These are phyloP conservation scores for Scedosporium aurantiacum DNA, from an alignment of 2,329 filamentous ascomycete species.

Conservation along the genomic window DNA sequence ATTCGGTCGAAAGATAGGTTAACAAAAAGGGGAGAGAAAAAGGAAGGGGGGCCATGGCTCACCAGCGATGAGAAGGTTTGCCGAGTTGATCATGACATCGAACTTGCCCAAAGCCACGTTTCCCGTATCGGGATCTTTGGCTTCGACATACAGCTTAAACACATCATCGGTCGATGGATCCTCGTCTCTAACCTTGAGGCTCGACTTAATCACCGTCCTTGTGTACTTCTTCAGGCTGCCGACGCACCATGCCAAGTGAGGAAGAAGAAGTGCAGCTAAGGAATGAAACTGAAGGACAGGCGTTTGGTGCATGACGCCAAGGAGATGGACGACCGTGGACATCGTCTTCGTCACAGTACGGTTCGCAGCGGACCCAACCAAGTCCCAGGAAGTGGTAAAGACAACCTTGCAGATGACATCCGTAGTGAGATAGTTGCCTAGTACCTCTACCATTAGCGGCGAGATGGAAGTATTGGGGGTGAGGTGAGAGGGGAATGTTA, in stretches of 20 bases:
- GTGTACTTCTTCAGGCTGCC: not conserved
- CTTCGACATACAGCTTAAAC: conserved; percentile 33
- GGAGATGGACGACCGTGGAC: not conserved
- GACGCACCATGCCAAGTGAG: conserved; percentile 1
- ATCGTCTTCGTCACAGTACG: not conserved
- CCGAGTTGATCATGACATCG: conserved; percentile 29
- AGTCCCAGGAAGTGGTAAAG: conserved; percentile 7
- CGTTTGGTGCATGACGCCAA: not conserved
- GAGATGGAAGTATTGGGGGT: not conserved
- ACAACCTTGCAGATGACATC: conserved; percentile 11
- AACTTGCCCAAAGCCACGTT: conserved; percentile 24
- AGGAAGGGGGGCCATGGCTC: not conserved
- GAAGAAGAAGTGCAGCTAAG: not conserved
- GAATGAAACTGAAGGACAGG: not conserved
- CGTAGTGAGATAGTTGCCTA: conserved; percentile 6
- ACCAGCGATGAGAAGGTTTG: conserved; percentile 21
- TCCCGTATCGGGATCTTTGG: conserved; percentile 31
- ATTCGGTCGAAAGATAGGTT: not conserved
- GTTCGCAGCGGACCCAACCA: not conserved
- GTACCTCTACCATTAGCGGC: not conserved
- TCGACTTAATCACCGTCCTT: not conserved
- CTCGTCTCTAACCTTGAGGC: not conserved
- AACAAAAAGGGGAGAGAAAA: no score
- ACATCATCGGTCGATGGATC: conserved; percentile 30
- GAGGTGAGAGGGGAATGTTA: not conserved